phyloP scores from a whole-genome alignment of 495 filamentous ascomycete species.

The Penicillium arizonense region DNA sequence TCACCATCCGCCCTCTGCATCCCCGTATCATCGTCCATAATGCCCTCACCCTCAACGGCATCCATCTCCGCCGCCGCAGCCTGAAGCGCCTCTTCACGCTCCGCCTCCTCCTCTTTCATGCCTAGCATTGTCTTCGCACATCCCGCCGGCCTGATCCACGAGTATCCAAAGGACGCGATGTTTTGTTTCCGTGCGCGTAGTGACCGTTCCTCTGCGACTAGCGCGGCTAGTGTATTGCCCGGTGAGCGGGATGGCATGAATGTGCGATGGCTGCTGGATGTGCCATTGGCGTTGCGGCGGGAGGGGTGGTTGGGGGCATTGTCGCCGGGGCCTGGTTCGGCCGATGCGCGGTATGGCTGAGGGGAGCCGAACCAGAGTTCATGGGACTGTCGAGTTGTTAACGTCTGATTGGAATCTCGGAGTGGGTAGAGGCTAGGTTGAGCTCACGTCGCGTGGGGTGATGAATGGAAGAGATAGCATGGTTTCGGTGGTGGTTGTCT shows the following conservation, averaged over 20 bases:
- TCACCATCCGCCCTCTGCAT: conserved; percentile 23
- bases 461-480: conserved; percentile 71
- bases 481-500: conserved; percentile 30
- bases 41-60: conserved; percentile 58
- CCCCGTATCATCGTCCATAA: conserved; percentile 24
- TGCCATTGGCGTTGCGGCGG: conserved; percentile 29
- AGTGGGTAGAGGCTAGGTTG: neutral
- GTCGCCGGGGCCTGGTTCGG: conserved; percentile 11
- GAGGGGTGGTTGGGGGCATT: conserved; percentile 21
- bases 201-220: conserved; percentile 66
- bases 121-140: conserved; percentile 74
- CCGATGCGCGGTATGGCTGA: conserved; percentile 39
- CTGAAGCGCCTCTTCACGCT: conserved; percentile 75
- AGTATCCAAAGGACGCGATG: conserved; percentile 70
- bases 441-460: conserved; percentile 66
- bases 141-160: conserved; percentile 78
- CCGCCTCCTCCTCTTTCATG: conserved; percentile 73
- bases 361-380: conserved; percentile 68
- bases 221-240: conserved; percentile 50
- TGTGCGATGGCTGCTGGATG: conserved; percentile 20
- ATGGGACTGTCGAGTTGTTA: conserved; percentile 52
- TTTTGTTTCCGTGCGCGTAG: conserved; percentile 66
- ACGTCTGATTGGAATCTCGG: neutral
- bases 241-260: conserved; percentile 29
- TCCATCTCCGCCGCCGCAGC: conserved; percentile 66